A percentile compares a stretch with the other conserved stretches of the same genome.
phyloP scores from a whole-genome alignment of 139 green algal species.

The Diplosphaera chodatii region DNA sequence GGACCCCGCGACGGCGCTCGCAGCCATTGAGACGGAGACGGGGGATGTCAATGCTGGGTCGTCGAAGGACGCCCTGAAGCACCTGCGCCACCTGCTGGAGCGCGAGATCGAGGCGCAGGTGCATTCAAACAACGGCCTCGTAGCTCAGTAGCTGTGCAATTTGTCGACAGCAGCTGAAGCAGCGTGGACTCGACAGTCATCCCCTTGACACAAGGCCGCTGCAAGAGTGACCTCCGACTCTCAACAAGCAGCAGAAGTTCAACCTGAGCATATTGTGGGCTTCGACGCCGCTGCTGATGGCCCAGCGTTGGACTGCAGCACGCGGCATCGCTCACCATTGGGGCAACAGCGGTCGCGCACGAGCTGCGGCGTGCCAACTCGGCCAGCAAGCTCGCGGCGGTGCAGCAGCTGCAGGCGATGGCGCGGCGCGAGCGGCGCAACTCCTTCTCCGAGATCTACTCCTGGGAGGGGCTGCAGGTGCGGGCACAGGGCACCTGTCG shows the following conservation, averaged over 20 bases:
- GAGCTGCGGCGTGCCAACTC: too few species aligned
- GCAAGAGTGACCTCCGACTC: too few species aligned
- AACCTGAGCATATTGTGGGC: too few species aligned
- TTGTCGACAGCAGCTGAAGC: too few species aligned
- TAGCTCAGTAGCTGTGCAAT: too few species aligned
- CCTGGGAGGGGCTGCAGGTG: background rate
- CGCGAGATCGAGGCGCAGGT: constrained; percentile 46
- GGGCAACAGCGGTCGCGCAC: background rate
- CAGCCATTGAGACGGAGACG: background rate
- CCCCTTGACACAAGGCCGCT: too few species aligned
- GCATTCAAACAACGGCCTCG: too few species aligned
- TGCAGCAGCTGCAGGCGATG: constrained; percentile 4
- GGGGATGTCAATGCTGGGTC: background rate
- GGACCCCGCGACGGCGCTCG: background rate
- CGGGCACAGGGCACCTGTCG: too few species aligned
- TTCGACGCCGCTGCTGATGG: too few species aligned
- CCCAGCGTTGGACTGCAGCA: too few species aligned
- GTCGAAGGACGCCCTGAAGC: constrained; percentile 8
- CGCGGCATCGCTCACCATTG: background rate
- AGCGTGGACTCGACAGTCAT: too few species aligned
- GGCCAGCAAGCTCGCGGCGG: background rate
- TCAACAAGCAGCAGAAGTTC: too few species aligned
- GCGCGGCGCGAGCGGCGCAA: background rate
- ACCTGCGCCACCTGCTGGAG: constrained; percentile 46
- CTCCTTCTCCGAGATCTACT: background rate